Evolutionary conservation across 2,329 filamentous ascomycete species (phyloP), one percentile per base, ranked within the genome.

Genomic region (Fusarium stilboides): DNA sequence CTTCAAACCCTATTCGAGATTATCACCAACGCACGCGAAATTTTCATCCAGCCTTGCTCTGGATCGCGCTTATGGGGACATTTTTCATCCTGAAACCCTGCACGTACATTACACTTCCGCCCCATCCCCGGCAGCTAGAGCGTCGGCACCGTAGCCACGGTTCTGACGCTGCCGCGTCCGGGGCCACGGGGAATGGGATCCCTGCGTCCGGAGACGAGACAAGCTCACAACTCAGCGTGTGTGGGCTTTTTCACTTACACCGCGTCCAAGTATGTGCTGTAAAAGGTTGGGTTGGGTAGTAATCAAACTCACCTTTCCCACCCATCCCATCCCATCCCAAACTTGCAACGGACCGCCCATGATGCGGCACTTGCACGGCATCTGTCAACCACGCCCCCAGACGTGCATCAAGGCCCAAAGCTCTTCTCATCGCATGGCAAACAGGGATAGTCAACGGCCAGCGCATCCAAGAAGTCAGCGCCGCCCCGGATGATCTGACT

Each of bases 61-160:
- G 17, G 45, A 52, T 39, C 50, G 56, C 54, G 58, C 59, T 64
- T 64, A 58, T 37, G 49, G 61, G 61, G 61, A 63, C 61, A 45
- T 40, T 44, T 59, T 64, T 64, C 45, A 50, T 65, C 53, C 61
- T 65, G 62, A 65, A 65, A 65, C 62, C 62, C 61, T 65, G 37
- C 37, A 33, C 57, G 40, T 57, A 68, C 61, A 58, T 31, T 31
- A 55, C 60, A 56, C 50, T 50, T 58, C 65, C 65, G 58, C 62
- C 62, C 59, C 64, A 62, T 57, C 64, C 59, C 66, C 66, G 63
- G 58, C 47, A 66, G 49, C 56, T 66, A 59, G 65, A 65, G 57
- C 57, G 53, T 74, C 69, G 71, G 71, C 71, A 74, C 71, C 71
- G 57, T 69, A 74, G 71, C 71, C 71, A 72, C 69, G 71, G 71